Evolutionary conservation across 176 grass and related monocot species (phyloP), one percentile per base, ranked within the genome.

Genomic region (Hordeum marinum): DNA sequence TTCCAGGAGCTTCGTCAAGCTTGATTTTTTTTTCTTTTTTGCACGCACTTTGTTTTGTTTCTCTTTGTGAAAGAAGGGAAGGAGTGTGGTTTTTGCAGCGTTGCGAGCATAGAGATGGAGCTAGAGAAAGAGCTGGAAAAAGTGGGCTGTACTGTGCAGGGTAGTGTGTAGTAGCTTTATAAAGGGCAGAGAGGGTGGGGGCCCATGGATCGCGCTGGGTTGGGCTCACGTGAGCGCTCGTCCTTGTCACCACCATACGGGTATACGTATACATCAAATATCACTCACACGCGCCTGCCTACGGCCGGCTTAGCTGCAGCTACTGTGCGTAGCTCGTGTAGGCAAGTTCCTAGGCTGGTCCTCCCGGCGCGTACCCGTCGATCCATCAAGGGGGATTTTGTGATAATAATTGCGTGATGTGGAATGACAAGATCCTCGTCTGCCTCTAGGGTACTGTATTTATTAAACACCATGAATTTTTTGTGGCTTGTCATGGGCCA

Each of bases 151-250:
- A 87, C 89, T 84, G 85, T 84, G 87, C 63, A 81, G 26, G 68
- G 63, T 68, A 76, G 82, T 70, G 63, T 76, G 35, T 26, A 73
- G 35, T 26, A 73, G 79, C 89, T 91, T 91, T 91, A 91, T 87
- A 91, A 91, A 91, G 85, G 43, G 25, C 5, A 9, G 21, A 15
- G 10, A 32, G 39, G 48, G 2, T 52, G 48, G 79, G 88, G 85
- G 60, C 20, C 89, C 66, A 76, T 75, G 69, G 70, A 71, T 84
- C 48, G 34, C 36, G 41, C 36, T 29, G 58, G 68, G 72, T 84
- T 69, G 90, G 75, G 87, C 90, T 92, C 90, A 92, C 89, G 90
- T 92, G 90, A 92, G 84, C 90, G 84, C 90, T 80, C 57, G 90
- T 92, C 87, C 87, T 89, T 87, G 84, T 89, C 87, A 87, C 77